A percentile compares a stretch with the other conserved stretches of the same genome.
These are phyloP conservation scores for Eutypella sp. DNA, from an alignment of 2,329 filamentous ascomycete genomes.

Conservation along the genomic window DNA sequence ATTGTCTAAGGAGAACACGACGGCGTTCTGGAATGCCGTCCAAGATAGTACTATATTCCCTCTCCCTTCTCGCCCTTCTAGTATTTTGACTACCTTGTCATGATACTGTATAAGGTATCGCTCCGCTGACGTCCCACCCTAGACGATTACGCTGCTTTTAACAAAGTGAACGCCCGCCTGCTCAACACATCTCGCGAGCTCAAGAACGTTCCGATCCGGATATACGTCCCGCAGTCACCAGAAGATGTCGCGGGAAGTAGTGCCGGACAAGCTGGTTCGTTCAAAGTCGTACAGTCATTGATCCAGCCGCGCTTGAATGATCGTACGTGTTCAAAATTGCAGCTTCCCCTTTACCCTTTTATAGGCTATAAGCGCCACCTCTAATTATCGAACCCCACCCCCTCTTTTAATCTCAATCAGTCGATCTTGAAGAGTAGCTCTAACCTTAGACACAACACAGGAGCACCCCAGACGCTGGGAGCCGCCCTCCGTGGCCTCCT, in stretches of 20 bases:
- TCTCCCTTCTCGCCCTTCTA: not conserved
- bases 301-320: constrained; percentile 41
- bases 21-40: constrained; percentile 75
- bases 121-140: constrained; percentile 1
- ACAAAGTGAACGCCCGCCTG: constrained; percentile 69
- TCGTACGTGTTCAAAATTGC: constrained; percentile 23
- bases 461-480: constrained; percentile 56
- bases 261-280: constrained; percentile 40
- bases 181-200: constrained; percentile 71
- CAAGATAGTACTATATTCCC: constrained; percentile 55
- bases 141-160: constrained; percentile 72
- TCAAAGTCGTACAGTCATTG: constrained; percentile 72
- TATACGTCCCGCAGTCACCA: constrained; percentile 69
- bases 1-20: constrained; percentile 78
- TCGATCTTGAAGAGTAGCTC: not conserved
- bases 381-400: too few species aligned
- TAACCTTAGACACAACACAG: constrained; percentile 9
- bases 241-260: constrained; percentile 27
- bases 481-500: constrained; percentile 70
- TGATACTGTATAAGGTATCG: too few species aligned
- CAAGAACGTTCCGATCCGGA: constrained; percentile 77
- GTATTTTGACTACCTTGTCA: too few species aligned
- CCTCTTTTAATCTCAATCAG: too few species aligned
- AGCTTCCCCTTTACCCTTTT: not conserved
- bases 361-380: too few species aligned